Conservation (phyloP, 805 yeast species). For the Saturnispora hagleri region DNA sequence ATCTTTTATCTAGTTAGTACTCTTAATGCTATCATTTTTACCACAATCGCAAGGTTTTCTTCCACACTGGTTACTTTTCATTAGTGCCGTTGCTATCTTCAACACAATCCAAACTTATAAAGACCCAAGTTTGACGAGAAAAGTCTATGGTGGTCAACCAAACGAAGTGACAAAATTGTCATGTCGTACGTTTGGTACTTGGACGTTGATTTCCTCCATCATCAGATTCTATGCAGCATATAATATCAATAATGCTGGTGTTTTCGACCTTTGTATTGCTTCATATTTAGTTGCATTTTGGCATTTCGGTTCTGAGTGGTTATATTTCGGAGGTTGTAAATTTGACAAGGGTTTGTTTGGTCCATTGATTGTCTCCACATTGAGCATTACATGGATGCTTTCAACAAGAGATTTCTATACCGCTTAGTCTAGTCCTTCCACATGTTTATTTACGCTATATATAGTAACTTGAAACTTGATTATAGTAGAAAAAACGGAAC, state of each 20-base stretch:
- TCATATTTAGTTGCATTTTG: constrained; percentile 74
- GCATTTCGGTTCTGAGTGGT: constrained; percentile 82
- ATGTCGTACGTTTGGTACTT: constrained; percentile 97
- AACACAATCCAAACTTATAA: constrained; percentile 82
- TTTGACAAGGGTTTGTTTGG: constrained; percentile 85
- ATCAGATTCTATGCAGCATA: constrained; percentile 85
- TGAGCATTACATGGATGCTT: constrained; percentile 76
- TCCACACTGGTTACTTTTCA: constrained; percentile 72
- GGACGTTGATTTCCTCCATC: constrained; percentile 85
- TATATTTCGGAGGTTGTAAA: constrained; percentile 67
- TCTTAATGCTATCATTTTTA: constrained; percentile 18
- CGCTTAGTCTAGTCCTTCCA: not conserved
- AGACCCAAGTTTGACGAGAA: constrained; percentile 60
- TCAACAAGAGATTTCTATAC: constrained; percentile 55
- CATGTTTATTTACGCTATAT: not conserved
- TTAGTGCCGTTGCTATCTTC: constrained; percentile 84
- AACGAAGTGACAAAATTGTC: constrained; percentile 51
- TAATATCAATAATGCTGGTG: constrained; percentile 54
- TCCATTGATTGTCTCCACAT: constrained; percentile 73
- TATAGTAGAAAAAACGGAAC: not conserved
- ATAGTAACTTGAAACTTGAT: not conserved
- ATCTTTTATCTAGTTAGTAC: not conserved
- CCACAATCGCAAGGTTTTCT: constrained; percentile 46
- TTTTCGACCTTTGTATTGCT: constrained; percentile 70
- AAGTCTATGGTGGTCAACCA: constrained; percentile 66